A percentile compares a stretch with the other conserved stretches of the same genome.
These are phyloP conservation scores for Rusavskia elegans DNA, from an alignment of 495 filamentous ascomycete species.

Conservation along the genomic window DNA sequence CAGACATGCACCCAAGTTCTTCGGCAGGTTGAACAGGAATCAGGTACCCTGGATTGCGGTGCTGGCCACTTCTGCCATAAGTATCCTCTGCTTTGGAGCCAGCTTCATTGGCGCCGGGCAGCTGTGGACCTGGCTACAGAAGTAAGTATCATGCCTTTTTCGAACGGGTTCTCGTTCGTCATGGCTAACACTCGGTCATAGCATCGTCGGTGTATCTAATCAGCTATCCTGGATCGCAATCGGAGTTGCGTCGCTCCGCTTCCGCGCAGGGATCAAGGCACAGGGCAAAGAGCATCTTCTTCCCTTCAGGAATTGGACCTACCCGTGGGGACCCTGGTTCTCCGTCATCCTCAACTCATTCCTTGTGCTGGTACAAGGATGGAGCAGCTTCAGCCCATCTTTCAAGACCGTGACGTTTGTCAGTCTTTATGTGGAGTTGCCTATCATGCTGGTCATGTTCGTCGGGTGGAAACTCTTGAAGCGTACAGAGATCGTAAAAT, in stretches of 20 bases:
- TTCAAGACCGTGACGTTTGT: slow-evolving; percentile 36
- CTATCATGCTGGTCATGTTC: slow-evolving; percentile 35
- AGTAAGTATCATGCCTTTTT: slow-evolving; percentile 15
- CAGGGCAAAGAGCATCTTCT: slow-evolving; percentile 42
- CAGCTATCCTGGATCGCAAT: slow-evolving; percentile 48
- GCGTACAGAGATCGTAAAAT: slow-evolving; percentile 23
- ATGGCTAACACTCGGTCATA: slow-evolving; percentile 8
- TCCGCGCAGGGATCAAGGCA: slow-evolving; percentile 33
- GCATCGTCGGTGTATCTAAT: slow-evolving; percentile 45
- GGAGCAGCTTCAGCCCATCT: slow-evolving; percentile 37
- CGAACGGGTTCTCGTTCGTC: too few species aligned
- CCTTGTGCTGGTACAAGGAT: slow-evolving; percentile 44
- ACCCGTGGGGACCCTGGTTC: slow-evolving; percentile 38
- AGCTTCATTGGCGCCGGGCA: slow-evolving; percentile 45
- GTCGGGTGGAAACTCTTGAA: slow-evolving; percentile 34
- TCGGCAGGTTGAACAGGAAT: slow-evolving; percentile 36
- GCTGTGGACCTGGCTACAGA: slow-evolving; percentile 41
- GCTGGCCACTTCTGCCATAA: slow-evolving; percentile 36
- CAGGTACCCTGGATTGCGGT: slow-evolving; percentile 44
- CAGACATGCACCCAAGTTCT: slow-evolving; percentile 29
- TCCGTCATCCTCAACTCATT: slow-evolving; percentile 34
- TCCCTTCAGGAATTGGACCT: slow-evolving; percentile 46
- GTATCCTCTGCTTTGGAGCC: slow-evolving; percentile 42
- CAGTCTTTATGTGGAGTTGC: slow-evolving; percentile 33
- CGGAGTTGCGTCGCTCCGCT: slow-evolving; percentile 40